These are phyloP conservation scores for Camptophora hylomeconis DNA, from an alignment of 2,329 filamentous ascomycete species.

Conservation along the genomic window DNA sequence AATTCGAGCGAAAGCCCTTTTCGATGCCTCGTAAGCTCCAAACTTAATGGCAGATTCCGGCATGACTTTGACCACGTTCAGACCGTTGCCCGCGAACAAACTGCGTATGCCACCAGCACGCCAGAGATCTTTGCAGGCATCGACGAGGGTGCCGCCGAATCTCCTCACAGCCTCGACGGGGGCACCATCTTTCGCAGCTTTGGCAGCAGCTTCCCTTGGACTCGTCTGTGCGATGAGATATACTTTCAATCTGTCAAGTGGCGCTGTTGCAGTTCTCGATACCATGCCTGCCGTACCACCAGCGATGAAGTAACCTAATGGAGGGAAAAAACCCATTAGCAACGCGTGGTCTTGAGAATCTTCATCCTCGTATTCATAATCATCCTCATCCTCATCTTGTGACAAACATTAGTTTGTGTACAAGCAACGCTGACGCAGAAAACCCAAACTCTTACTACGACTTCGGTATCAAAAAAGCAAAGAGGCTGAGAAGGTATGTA, in stretches of 20 bases:
- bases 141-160: slow-evolving; percentile 54
- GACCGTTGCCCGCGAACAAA: slow-evolving; percentile 88
- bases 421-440: too few relatives aligned
- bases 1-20: slow-evolving; percentile 68
- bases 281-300: slow-evolving; percentile 89
- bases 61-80: slow-evolving; percentile 97
- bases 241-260: slow-evolving; percentile 92
- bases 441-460: too few relatives aligned
- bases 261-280: slow-evolving; percentile 88
- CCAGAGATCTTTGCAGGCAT: slow-evolving; percentile 69
- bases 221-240: slow-evolving; percentile 88
- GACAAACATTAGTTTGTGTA: slow-evolving; percentile 6
- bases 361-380: too few relatives aligned
- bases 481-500: slow-evolving; percentile 22
- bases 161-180: slow-evolving; percentile 51
- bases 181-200: slow-evolving; percentile 58
- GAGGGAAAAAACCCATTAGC: slow-evolving; percentile 59
- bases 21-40: slow-evolving; percentile 90
- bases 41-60: slow-evolving; percentile 98
- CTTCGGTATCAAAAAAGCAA: too few relatives aligned
- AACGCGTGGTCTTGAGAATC: slow-evolving; percentile 34
- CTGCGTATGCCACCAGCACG: slow-evolving; percentile 73
- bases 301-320: slow-evolving; percentile 95
- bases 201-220: slow-evolving; percentile 44
- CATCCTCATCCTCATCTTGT: slow-evolving; percentile 4